Evolutionary conservation across 2,329 filamentous ascomycete species (phyloP).

Genomic region (Hansfordia pulvinata): DNA sequence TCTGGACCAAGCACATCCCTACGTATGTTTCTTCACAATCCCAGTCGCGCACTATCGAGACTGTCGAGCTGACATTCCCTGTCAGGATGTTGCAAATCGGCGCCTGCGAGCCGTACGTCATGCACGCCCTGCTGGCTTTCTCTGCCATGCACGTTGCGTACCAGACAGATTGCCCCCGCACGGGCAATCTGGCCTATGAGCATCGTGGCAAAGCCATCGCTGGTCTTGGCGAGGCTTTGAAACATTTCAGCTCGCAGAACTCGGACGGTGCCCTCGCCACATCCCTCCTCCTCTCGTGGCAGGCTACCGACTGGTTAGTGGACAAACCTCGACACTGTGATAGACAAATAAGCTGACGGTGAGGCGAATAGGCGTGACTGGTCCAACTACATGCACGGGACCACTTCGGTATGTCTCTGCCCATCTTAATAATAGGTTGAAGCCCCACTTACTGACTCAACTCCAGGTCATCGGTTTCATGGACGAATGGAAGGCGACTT

Average conservation of each 20-base stretch:
- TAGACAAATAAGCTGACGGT: conserved; percentile 19
- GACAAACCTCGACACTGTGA: conserved; percentile 15
- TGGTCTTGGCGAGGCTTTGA: conserved; percentile 78
- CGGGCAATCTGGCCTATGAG: conserved; percentile 78
- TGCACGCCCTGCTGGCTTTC: conserved; percentile 84
- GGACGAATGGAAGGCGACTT: conserved; percentile 84
- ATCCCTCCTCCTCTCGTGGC: conserved; percentile 87
- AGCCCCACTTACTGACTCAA: conserved; percentile 11
- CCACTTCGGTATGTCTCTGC: conserved; percentile 69
- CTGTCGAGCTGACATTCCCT: no score
- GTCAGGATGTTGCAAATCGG: conserved; percentile 78
- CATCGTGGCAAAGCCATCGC: conserved; percentile 77
- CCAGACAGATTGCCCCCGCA: conserved; percentile 73
- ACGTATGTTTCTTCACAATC: conserved; percentile 45
- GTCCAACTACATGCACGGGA: conserved; percentile 85
- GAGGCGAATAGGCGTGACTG: conserved; percentile 70
- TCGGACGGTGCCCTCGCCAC: conserved; percentile 87
- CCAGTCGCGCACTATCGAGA: conserved; percentile 10
- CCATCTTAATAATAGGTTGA: conserved; percentile 1
- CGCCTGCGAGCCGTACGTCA: conserved; percentile 72
- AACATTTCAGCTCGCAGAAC: conserved; percentile 69
- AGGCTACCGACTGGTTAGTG: conserved; percentile 86
- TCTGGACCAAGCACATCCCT: conserved; percentile 88
- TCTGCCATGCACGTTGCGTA: conserved; percentile 92
- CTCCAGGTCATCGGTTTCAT: conserved; percentile 74